A percentile compares a stretch with the other conserved stretches of the same genome.
Conservation (phyloP, 139 green algal genomes). For the Coccomyxa sp. region DNA sequence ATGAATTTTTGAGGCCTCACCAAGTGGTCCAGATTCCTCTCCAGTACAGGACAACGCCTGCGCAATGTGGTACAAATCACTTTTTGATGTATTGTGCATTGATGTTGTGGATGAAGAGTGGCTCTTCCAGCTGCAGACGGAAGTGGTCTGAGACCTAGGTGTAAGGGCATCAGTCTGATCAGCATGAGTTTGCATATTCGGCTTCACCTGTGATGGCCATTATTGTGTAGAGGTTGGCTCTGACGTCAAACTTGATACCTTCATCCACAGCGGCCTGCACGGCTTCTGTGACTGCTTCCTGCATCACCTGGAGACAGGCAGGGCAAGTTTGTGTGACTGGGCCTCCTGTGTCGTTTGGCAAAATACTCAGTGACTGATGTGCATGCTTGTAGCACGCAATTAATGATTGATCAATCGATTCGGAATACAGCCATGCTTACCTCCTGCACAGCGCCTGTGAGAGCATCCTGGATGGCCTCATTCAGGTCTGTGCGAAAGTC, state of each 20-base stretch:
- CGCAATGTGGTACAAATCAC: neutral
- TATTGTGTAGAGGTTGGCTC: constrained; percentile 29
- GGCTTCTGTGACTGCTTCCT: neutral
- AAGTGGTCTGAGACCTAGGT: no score
- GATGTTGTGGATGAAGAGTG: neutral
- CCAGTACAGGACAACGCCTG: constrained; percentile 57
- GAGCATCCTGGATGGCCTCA: no score
- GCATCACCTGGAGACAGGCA: neutral
- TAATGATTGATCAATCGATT: no score
- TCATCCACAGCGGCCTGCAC: constrained; percentile 2
- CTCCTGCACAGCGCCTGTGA: neutral
- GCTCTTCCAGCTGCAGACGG: no score
- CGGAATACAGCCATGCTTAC: no score
- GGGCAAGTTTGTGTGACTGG: no score
- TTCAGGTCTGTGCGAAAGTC: no score
- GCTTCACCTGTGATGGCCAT: constrained; percentile 24
- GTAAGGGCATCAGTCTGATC: no score
- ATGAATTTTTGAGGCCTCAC: neutral
- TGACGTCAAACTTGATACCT: constrained; percentile 22
- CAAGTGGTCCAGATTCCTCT: constrained; percentile 45
- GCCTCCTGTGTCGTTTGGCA: no score
- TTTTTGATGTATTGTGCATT: neutral
- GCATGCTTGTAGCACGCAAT: no score
- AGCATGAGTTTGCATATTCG: no score
- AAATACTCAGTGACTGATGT: no score